These are phyloP conservation scores for Platanthera zijinensis DNA, from an alignment of 106 monocot genomes.

Conservation along the genomic window DNA sequence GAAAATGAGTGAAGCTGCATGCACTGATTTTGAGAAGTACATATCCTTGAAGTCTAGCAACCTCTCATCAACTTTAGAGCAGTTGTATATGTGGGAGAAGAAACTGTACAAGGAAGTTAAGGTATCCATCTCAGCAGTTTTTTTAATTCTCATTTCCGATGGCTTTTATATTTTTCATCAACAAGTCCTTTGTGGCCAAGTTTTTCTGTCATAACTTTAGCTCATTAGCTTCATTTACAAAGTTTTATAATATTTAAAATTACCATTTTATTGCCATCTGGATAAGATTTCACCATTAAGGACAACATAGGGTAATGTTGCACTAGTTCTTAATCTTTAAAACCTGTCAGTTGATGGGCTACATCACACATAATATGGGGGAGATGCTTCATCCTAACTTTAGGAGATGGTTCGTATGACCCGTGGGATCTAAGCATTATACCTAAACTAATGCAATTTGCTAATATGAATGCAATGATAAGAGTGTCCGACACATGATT, in stretches of 20 bases:
- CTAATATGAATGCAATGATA: no score
- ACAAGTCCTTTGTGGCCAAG: neutral
- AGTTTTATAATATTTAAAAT: neutral
- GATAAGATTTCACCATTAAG: neutral
- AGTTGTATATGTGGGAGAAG: slow-evolving; percentile 79
- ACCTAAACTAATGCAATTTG: no score
- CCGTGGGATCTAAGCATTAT: no score
- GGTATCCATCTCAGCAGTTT: slow-evolving; percentile 27
- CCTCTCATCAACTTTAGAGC: slow-evolving; percentile 61
- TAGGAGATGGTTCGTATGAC: no score
- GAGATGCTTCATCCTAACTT: no score
- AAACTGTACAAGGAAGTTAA: slow-evolving; percentile 76
- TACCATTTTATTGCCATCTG: neutral
- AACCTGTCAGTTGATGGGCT: neutral
- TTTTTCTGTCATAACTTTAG: neutral
- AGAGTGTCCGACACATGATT: no score
- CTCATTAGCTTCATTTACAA: neutral
- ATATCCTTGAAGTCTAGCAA: slow-evolving; percentile 22
- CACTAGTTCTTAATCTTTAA: neutral
- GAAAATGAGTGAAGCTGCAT: slow-evolving; percentile 10
- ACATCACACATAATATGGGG: neutral
- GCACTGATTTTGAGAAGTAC: slow-evolving; percentile 9
- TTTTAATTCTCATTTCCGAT: neutral
- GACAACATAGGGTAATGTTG: neutral
- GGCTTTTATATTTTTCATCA: neutral